Conservation (phyloP, 2,329 filamentous ascomycete species). For the Venturia nashicola region DNA sequence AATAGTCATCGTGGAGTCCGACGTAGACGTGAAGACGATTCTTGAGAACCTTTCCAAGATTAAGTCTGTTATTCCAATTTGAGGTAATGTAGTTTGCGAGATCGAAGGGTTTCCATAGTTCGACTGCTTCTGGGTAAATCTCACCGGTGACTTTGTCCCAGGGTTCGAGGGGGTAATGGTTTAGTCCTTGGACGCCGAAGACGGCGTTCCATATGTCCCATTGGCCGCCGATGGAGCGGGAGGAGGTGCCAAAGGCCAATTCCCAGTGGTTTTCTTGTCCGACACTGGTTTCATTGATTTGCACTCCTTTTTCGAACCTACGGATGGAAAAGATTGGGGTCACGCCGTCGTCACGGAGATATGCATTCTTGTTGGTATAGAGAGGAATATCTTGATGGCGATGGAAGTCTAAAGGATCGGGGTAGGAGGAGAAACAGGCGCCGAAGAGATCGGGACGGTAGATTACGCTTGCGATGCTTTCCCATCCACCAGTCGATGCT, state of each 20-base stretch:
- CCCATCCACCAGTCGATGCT: slow-evolving; percentile 24
- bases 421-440: slow-evolving; percentile 25
- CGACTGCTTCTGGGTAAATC: slow-evolving; percentile 24
- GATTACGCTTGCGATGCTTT: slow-evolving; percentile 23
- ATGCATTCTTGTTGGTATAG: slow-evolving; percentile 21
- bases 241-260: slow-evolving; percentile 22
- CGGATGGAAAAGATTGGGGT: slow-evolving; percentile 21
- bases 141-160: slow-evolving; percentile 29
- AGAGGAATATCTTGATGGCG: slow-evolving; percentile 25
- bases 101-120: slow-evolving; percentile 26
- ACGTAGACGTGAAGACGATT: slow-evolving; percentile 25
- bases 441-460: slow-evolving; percentile 27
- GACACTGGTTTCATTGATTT: slow-evolving; percentile 16
- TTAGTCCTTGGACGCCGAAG: slow-evolving; percentile 24
- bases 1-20: slow-evolving; percentile 23
- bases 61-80: slow-evolving; percentile 21
- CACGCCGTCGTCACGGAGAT: slow-evolving; percentile 16
- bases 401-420: slow-evolving; percentile 26
- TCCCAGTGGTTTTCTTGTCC: slow-evolving; percentile 27
- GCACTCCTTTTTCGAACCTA: slow-evolving; percentile 8
- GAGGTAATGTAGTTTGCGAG: slow-evolving; percentile 21
- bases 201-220: slow-evolving; percentile 28
- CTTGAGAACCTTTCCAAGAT: slow-evolving; percentile 21
- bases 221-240: slow-evolving; percentile 20
- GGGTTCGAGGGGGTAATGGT: slow-evolving; percentile 26